Evolutionary conservation across 108 stramenopile species (phyloP).

Genomic region (Asterionellopsis glacialis): DNA sequence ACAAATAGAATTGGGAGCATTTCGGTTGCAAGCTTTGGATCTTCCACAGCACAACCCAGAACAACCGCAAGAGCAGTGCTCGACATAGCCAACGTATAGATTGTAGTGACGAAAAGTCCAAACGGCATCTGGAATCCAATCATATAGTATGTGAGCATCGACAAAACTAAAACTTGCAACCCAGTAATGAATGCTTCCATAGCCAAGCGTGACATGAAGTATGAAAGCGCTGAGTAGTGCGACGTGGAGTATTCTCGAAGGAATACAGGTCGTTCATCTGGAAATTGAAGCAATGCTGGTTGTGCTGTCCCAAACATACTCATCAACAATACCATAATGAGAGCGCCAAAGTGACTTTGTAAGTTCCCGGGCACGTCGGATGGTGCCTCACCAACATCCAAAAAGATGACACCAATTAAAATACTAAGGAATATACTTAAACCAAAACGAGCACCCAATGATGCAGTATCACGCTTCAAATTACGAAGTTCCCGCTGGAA

Average conservation of each 20-base stretch:
- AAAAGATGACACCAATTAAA: constrained; percentile 66
- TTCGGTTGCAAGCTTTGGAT: constrained; percentile 53
- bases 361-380: constrained; percentile 28
- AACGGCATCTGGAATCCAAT: constrained; percentile 33
- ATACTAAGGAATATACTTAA: constrained; percentile 49
- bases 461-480: constrained; percentile 41
- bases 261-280: constrained; percentile 53
- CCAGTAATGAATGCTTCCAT: constrained; percentile 45
- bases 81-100: constrained; percentile 36
- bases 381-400: constrained; percentile 35
- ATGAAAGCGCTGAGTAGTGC: constrained; percentile 67
- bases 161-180: constrained; percentile 19
- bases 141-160: constrained; percentile 36
- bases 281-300: constrained; percentile 48
- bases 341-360: constrained; percentile 61
- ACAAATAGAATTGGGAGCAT: constrained; percentile 60
- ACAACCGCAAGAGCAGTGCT: constrained; percentile 48
- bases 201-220: constrained; percentile 50
- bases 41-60: constrained; percentile 43
- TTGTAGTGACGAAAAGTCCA: constrained; percentile 16
- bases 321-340: constrained; percentile 43
- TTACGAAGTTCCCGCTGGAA: constrained; percentile 45
- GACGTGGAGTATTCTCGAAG: constrained; percentile 82
- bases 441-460: constrained; percentile 53
- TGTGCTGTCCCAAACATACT: constrained; percentile 60